phyloP scores from a whole-genome alignment of 108 stramenopile genomes.

The Cyclotella baltica region DNA sequence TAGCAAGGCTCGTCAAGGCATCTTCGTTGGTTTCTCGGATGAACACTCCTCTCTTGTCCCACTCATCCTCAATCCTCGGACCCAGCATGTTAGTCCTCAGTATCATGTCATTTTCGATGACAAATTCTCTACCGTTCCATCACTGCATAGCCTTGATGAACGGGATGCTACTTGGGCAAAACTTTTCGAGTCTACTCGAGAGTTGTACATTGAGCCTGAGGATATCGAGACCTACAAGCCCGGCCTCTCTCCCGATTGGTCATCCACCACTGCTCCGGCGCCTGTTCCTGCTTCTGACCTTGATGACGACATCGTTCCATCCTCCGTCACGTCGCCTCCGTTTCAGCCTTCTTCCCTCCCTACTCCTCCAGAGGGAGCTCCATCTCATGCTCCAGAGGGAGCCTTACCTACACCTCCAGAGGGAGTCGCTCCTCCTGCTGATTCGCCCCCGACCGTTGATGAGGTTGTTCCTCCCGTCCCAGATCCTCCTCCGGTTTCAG shows the following conservation, averaged over 20 bases:
- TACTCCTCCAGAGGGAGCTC: slow-evolving; percentile 2
- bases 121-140: slow-evolving; percentile 11
- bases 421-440: not conserved
- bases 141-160: not conserved
- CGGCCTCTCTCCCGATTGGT: not conserved
- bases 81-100: slow-evolving; percentile 14
- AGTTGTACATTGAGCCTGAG: not conserved
- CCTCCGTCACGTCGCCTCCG: not conserved
- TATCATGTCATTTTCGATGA: slow-evolving; percentile 27
- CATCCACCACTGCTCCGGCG: not conserved
- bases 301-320: not conserved
- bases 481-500: not conserved
- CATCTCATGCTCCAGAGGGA: not conserved
- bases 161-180: not conserved
- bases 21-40: not conserved
- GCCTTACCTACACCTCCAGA: not conserved
- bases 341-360: not conserved
- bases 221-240: not conserved
- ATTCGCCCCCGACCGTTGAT: no score
- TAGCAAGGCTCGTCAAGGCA: not conserved
- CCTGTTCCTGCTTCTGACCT: not conserved
- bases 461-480: not conserved
- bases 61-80: not conserved
- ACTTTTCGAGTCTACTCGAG: not conserved
- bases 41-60: not conserved